Evolutionary conservation across 2,329 filamentous ascomycete species (phyloP), one percentile per base, ranked within the genome.

Genomic region (Fusarium paranaense): DNA sequence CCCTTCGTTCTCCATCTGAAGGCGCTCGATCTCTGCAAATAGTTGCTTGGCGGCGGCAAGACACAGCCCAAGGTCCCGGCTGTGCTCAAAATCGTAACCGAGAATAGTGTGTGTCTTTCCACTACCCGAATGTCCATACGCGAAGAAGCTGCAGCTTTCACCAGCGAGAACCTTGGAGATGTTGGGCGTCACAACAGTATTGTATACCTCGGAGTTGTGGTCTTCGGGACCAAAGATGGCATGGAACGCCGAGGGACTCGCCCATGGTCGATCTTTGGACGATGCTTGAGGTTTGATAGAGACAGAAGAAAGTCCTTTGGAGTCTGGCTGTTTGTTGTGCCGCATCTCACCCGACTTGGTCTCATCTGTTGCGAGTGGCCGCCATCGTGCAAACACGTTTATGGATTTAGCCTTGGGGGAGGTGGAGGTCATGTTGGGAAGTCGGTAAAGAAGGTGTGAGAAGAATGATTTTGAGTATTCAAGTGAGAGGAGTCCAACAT

Each of bases 61-160:
- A 33, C 27, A 33, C 4, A 54, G 11, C 5, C 50, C 50, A 33
- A 54, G 50, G n/a, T 54, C 50, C 18, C 13, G 50, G 4, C 27
- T 74, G 64, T 81, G 67, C 7, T 84, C 77, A 52, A 80, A 82
- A 20, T 86, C 80, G 59, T 86, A 85, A 4, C 85, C 85, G 8
- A 87, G 38, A 22, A 98, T 97, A 3, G 95, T 97, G 80, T 92
- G 93, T 0, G 95, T 98, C 85, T 98, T 98, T 64, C 95, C 95
- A 57, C 94, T 95, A 8, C 95, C 95, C 0, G 95, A 98, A 81
- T 98, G 95, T 33, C 95, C 95, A 80, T 98, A 98, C 79, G 94
- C 97, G 83, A 98, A 97, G 72, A 98, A 82, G 60, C 81, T 86
- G 77, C 83, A 85, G 14, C 2, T 54, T 22, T 33, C 50, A 20